Base-by-base conservation (phyloP, 495 filamentous ascomycete species). In the Astrocystis sublimbata region DNA sequence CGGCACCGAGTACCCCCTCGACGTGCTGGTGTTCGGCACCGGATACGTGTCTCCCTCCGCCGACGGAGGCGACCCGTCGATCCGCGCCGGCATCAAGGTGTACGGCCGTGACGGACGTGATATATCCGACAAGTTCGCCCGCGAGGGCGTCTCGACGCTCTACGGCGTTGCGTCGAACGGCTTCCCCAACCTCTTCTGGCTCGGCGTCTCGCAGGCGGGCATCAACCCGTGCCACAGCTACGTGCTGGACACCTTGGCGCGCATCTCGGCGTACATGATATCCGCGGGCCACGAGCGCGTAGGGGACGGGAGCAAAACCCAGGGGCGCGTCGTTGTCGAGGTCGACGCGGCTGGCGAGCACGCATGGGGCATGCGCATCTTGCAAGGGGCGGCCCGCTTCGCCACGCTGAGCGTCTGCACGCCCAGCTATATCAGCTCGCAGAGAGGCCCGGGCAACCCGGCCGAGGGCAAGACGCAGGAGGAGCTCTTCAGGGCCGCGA, bases 181-280 rank as follows among this genome's bases (percentile, higher is more conserved):
- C 4, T 85, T 85, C 57, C 84, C 85, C 23, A 86, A 86, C 57
- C 63, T 86, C 13, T 85, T 86, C 69, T 78, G 77, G 52, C 50
- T 74, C 0, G 76, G 76, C 21, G 45, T 72, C 0, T 50, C 60
- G 19, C 85, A 88, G 68, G 54, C 69, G 0, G 71, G 63, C 26
- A 58, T 68, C 35, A 73, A 63, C 42, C 70, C 70, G 1, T 86
- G 84, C 68, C 76, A 75, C 36, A 62, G 68, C 7, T 76, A 75
- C 57, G 69, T 68, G 21, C 62, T 85, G 1, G 80, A 83, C 42
- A 61, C 67, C 7, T 63, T 76, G 15, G 58, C 73, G 0, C 65
- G 60, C 10, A 76, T 85, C 28, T 63, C 80, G 1, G 78, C 76
- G 4, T 76, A 83, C 57, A 76, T 85, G 36, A 66, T 82, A n/a